Base-by-base conservation (phyloP, 2,329 filamentous ascomycete species). In the Colletotrichum trifolii region DNA sequence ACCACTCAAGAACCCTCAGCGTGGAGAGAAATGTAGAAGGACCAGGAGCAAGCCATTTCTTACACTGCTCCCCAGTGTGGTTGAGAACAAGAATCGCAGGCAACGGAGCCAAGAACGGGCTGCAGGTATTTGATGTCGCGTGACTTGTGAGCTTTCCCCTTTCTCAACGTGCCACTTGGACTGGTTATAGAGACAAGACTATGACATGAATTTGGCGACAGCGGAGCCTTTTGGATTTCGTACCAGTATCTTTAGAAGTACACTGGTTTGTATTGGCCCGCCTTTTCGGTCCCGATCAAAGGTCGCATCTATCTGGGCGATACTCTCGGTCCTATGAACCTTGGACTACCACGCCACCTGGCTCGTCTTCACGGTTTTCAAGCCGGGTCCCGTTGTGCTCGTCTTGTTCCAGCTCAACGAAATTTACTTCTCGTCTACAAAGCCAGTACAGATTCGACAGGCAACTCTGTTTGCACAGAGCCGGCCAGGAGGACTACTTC, bases 31-130 rank as follows among this genome's bases (percentile, higher is more conserved):
- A 76, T 96, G 92, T 92, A 91, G 87, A 36, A 93, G 93, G 2
- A 83, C 91, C 2, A 96, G 92, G 92, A 89, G 87, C 73, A 66
- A 69, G 75, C 68, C 6, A 8, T 7, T 2, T 12, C 35, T 45
- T 17, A 17, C n/a, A 40, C 4, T 45, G n/a, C 25, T 53, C n/a
- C 11, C 11, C 25, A 35, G 4, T n/a, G 13, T 17, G 35, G 3
- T 9, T 10, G 12, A 33, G 47, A 42, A 36, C 76, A 13, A 77
- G 25, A 40, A 42, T 45, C 36, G 35, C 13, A 79, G 83, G 82
- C 4, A 93, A 96, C 72, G 91, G 91, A 0, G 90, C 88, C 6
- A 87, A 89, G 86, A 92, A 73, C 93, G 91, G 91, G 92, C 89
- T 1, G 80, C 89, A 0, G 25, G 25, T 25, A 25, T 25, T 25